Base-by-base conservation (phyloP, 352 stramenopile genomes). In the Phytopythium vexans region DNA sequence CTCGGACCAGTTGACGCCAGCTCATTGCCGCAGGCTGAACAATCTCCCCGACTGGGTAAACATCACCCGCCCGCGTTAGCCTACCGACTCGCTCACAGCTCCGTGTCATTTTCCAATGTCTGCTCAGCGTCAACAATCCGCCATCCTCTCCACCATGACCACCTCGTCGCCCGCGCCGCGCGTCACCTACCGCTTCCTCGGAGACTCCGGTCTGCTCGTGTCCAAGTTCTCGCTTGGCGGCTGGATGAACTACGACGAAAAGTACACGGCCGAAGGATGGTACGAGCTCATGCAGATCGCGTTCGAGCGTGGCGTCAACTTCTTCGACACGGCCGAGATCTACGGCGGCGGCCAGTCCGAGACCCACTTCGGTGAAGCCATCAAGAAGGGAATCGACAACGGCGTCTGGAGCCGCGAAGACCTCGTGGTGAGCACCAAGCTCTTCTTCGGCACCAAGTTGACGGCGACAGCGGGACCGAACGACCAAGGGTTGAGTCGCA, bases 371-470 rank as follows among this genome's bases (percentile, higher is more conserved):
- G 73, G 74, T 27, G 64, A 80, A 48, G 64, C 75, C 9, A 43
- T 84, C 27, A 62, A 71, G 21, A 77, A 71, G n/a, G 68, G 64
- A 9, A 45, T 82, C 16, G 52, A 70, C 10, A 51, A 58, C 8
- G 53, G 50, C 3, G 42, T 74, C 8, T 72, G 54, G 56, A 56
- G 47, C 9, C 63, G 74, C 31, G 72, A 82, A 37, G 68, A 86
- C 27, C 56, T 86, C 34, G 56, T 86, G 6, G 21, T 86, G 32
- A 72, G 52, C n/a, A 86, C 75, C 45, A 86, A 86, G 49, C 60
- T 86, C n/a, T n/a, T n/a, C n/a, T n/a, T n/a, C n/a, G n/a, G n/a
- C n/a, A n/a, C n/a, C n/a, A n/a, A n/a, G n/a, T n/a, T n/a, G n/a
- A n/a, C n/a, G n/a, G n/a, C n/a, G n/a, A n/a, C n/a, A n/a, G n/a